A percentile compares a stretch with the other conserved stretches of the same genome.
These are phyloP conservation scores for Thecaphora thlaspeos DNA, from an alignment of 1,284 basidiomycete genomes.

Conservation along the genomic window DNA sequence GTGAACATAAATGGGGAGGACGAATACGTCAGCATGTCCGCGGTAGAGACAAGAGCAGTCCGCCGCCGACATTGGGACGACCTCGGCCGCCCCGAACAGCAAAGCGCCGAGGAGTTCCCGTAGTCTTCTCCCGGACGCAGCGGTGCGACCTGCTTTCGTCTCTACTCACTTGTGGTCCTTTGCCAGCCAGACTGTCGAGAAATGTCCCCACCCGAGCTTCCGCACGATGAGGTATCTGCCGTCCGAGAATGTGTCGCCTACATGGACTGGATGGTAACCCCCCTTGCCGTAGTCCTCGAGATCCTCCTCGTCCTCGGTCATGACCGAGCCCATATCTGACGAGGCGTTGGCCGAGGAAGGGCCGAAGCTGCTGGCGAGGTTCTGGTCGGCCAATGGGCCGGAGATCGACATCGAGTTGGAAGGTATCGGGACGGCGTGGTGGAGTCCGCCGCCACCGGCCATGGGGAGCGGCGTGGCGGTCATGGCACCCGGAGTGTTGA, in stretches of 20 bases:
- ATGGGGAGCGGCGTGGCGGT: slow-evolving; percentile 30
- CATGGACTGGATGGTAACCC: slow-evolving; percentile 87
- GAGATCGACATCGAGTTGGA: slow-evolving; percentile 24
- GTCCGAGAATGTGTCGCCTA: slow-evolving; percentile 87
- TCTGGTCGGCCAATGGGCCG: slow-evolving; percentile 28
- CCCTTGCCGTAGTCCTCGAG: slow-evolving; percentile 62
- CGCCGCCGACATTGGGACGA: too few relatives aligned
- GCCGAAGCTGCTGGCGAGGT: slow-evolving; percentile 22
- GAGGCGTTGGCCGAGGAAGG: slow-evolving; percentile 34
- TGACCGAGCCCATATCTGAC: slow-evolving; percentile 46
- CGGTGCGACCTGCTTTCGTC: not conserved
- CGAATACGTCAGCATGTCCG: too few relatives aligned
- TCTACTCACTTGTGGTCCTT: slow-evolving; percentile 50
- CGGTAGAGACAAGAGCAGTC: too few relatives aligned
- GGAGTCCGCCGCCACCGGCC: slow-evolving; percentile 21
- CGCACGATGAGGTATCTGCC: slow-evolving; percentile 86
- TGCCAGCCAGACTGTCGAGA: slow-evolving; percentile 63
- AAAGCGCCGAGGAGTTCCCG: too few relatives aligned
- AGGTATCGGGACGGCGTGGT: slow-evolving; percentile 12
- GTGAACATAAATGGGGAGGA: not conserved
- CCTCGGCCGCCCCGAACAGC: too few relatives aligned
- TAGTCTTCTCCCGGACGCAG: too few relatives aligned
- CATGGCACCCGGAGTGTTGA: slow-evolving; percentile 31
- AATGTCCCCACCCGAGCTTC: slow-evolving; percentile 98
- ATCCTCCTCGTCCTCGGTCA: slow-evolving; percentile 60